phyloP scores from a whole-genome alignment of 2,329 filamentous ascomycete genomes.

The Phialophora verrucosa region DNA sequence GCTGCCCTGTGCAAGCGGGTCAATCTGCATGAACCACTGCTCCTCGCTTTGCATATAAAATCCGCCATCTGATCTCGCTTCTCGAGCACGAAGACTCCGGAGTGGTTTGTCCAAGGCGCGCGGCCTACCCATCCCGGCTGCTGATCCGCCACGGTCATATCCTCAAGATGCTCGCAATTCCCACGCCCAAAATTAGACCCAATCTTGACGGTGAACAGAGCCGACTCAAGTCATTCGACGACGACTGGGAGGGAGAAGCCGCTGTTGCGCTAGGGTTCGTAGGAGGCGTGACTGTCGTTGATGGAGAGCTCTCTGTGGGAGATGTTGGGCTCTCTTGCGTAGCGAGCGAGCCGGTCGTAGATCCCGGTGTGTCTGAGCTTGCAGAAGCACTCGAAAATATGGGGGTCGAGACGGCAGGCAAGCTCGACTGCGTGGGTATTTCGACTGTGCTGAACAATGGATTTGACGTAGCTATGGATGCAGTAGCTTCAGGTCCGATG shows the following conservation, averaged over 20 bases:
- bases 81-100: slow-evolving; percentile 15
- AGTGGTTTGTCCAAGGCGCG: slow-evolving; percentile 1
- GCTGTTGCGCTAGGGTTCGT: slow-evolving; percentile 8
- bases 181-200: slow-evolving; percentile 15
- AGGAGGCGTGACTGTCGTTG: not conserved
- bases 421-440: slow-evolving; percentile 28
- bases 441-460: slow-evolving; percentile 35
- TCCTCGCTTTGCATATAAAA: slow-evolving; percentile 18
- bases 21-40: slow-evolving; percentile 29
- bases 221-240: slow-evolving; percentile 19
- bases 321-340: not conserved
- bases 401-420: slow-evolving; percentile 29
- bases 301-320: slow-evolving; percentile 3
- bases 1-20: slow-evolving; percentile 29
- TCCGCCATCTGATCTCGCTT: slow-evolving; percentile 32
- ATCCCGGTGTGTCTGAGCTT: slow-evolving; percentile 9
- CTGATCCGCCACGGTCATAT: slow-evolving; percentile 13
- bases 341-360: slow-evolving; percentile 12
- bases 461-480: slow-evolving; percentile 23
- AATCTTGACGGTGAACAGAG: slow-evolving; percentile 10
- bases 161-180: slow-evolving; percentile 18
- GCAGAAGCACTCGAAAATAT: slow-evolving; percentile 6
- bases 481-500: slow-evolving; percentile 37
- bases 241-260: slow-evolving; percentile 14
- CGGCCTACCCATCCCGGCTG: slow-evolving; percentile 9